Evolutionary conservation across 2,329 filamentous ascomycete genomes (phyloP).

Genomic region (Pseudogymnoascus sp.): DNA sequence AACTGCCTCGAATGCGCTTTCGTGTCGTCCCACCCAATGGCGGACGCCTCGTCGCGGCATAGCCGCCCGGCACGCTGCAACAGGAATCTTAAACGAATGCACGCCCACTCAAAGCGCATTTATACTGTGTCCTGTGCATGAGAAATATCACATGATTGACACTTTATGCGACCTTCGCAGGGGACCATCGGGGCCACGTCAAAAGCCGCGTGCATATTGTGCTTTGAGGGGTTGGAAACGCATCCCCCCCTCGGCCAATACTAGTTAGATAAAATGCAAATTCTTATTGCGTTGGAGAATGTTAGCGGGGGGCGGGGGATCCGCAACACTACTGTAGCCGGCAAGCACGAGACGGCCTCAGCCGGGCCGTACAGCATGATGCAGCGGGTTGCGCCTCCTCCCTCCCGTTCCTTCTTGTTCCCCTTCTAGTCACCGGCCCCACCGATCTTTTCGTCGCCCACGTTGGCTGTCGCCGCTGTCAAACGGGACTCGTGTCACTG

Average conservation of each 20-base stretch:
- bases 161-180: neutral
- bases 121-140: neutral
- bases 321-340: neutral
- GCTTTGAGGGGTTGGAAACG: neutral
- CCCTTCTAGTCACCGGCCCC: neutral
- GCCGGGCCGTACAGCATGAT: neutral
- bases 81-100: neutral
- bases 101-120: neutral
- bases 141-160: conserved; percentile 6
- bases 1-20: neutral
- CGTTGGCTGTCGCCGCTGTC: neutral
- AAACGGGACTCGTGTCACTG: neutral
- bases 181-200: neutral
- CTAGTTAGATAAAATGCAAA: neutral
- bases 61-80: conserved; percentile 1
- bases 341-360: neutral
- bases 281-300: neutral
- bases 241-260: neutral
- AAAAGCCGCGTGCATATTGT: neutral
- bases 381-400: neutral
- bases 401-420: neutral
- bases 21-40: neutral
- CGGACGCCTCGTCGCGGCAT: conserved; percentile 1
- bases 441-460: neutral
- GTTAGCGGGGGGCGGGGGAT: neutral